Conservation (phyloP, 495 filamentous ascomycete species). For the Daldinia childiae region DNA sequence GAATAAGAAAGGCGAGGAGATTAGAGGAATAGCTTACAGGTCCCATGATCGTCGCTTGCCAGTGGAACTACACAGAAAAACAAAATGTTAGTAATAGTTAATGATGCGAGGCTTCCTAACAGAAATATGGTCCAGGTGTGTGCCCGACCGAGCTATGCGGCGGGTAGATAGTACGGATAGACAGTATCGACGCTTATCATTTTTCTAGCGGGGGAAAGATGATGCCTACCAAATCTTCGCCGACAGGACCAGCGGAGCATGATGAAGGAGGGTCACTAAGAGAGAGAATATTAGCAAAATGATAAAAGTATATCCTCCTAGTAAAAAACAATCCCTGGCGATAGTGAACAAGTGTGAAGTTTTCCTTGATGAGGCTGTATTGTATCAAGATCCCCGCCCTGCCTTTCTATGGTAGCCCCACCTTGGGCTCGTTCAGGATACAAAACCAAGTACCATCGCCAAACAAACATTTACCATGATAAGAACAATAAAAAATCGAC, state of each 20-base stretch:
- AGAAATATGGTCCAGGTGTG: neutral
- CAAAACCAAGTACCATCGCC: slow-evolving; percentile 22
- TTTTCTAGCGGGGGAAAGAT: slow-evolving; percentile 26
- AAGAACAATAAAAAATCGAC: slow-evolving; percentile 45
- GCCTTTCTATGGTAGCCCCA: slow-evolving; percentile 44
- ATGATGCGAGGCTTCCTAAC: slow-evolving; percentile 6
- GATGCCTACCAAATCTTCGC: slow-evolving; percentile 92
- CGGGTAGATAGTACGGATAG: neutral
- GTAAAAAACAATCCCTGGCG: neutral
- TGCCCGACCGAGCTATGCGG: slow-evolving; percentile 23
- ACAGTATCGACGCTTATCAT: slow-evolving; percentile 33
- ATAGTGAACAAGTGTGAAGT: neutral
- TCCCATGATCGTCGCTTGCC: slow-evolving; percentile 99
- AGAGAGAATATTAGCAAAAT: slow-evolving; percentile 53
- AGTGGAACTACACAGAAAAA: slow-evolving; percentile 81
- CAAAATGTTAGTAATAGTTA: slow-evolving; percentile 47
- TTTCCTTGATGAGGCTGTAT: slow-evolving; percentile 24
- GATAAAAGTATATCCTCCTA: neutral
- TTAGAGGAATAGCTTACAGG: slow-evolving; percentile 74
- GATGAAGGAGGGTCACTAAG: slow-evolving; percentile 95
- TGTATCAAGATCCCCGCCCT: slow-evolving; percentile 44
- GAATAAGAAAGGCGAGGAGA: neutral
- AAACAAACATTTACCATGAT: slow-evolving; percentile 14
- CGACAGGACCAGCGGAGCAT: slow-evolving; percentile 95
- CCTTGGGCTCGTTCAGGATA: slow-evolving; percentile 43